Evolutionary conservation across 2,329 filamentous ascomycete species (phyloP).

Genomic region (Xylaria sp.): DNA sequence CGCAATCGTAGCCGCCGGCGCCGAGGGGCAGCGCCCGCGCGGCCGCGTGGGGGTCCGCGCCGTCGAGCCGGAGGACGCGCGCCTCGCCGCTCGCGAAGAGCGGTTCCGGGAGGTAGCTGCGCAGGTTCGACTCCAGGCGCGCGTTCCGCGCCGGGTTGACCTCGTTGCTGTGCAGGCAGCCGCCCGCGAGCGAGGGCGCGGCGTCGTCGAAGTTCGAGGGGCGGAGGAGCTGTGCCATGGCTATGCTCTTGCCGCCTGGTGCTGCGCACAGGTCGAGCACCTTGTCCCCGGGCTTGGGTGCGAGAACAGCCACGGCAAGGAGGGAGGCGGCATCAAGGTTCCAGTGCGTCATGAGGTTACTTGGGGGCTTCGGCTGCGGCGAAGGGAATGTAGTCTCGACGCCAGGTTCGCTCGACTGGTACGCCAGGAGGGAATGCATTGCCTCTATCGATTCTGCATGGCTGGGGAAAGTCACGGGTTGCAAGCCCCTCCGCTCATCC

Average conservation of each 20-base stretch:
- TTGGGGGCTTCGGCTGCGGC: conserved; percentile 24
- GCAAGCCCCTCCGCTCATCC: conserved; percentile 18
- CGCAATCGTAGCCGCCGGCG: conserved; percentile 42
- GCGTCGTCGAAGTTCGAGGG: conserved; percentile 17
- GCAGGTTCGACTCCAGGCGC: conserved; percentile 35
- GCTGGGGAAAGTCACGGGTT: conserved; percentile 20
- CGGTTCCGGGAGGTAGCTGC: conserved; percentile 28
- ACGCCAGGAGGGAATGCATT: conserved; percentile 17
- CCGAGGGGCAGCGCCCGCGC: conserved; percentile 34
- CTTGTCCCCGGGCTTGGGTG: conserved; percentile 39
- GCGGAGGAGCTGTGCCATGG: conserved; percentile 37
- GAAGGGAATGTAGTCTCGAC: conserved; percentile 29
- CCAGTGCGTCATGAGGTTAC: conserved; percentile 34
- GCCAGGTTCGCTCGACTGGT: conserved; percentile 21
- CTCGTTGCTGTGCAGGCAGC: conserved; percentile 43
- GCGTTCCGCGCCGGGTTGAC: conserved; percentile 36
- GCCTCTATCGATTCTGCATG: background rate
- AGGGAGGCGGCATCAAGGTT: conserved; percentile 37
- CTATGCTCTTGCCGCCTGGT: conserved; percentile 41
- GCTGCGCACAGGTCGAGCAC: conserved; percentile 46
- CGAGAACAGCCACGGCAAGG: conserved; percentile 37
- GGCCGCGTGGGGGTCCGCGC: conserved; percentile 28
- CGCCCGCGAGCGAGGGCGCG: conserved; percentile 26
- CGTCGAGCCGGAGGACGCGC: conserved; percentile 32
- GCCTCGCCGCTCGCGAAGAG: conserved; percentile 29